Evolutionary conservation across 768 basidiomycete genomes (phyloP).

Genomic region (Hebeloma cylindrosporum): DNA sequence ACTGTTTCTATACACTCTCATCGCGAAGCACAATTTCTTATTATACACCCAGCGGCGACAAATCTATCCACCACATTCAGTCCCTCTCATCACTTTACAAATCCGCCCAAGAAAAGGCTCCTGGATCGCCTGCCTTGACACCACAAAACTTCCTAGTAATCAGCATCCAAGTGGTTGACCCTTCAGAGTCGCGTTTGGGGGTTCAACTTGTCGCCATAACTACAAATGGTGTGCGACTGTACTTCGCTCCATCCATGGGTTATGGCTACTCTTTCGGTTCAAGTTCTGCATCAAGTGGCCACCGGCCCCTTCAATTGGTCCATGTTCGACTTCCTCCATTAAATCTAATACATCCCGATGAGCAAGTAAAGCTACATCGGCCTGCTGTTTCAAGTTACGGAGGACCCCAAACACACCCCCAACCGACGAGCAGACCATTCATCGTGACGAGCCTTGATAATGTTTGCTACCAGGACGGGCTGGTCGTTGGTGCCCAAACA

Average conservation of each 20-base stretch:
- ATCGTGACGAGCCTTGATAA: conserved; percentile 58
- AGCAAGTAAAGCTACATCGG: conserved; percentile 53
- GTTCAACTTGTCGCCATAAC: conserved; percentile 83
- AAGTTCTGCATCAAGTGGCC: conserved; percentile 27
- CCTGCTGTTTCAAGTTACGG: conserved; percentile 50
- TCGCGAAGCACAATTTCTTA: conserved; percentile 63
- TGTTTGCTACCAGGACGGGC: conserved; percentile 64
- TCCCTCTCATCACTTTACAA: conserved; percentile 76
- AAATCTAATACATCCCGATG: conserved; percentile 76
- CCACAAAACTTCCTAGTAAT: conserved; percentile 71
- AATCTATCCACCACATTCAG: conserved; percentile 68
- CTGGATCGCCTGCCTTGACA: conserved; percentile 70
- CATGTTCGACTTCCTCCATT: conserved; percentile 81
- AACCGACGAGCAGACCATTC: conserved; percentile 55
- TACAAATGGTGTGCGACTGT: conserved; percentile 79
- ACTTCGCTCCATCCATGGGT: conserved; percentile 62
- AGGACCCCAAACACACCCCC: conserved; percentile 42
- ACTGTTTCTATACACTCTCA: conserved; percentile 78
- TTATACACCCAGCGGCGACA: conserved; percentile 64
- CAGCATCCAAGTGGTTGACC: conserved; percentile 66
- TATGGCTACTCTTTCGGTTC: conserved; percentile 52
- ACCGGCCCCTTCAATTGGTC: conserved; percentile 58
- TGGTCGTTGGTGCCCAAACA: conserved; percentile 69
- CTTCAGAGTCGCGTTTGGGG: conserved; percentile 63
- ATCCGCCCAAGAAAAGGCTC: conserved; percentile 76